Evolutionary conservation across 169 alveolate genomes (phyloP).

Genomic region (Plasmodium vinckei): DNA sequence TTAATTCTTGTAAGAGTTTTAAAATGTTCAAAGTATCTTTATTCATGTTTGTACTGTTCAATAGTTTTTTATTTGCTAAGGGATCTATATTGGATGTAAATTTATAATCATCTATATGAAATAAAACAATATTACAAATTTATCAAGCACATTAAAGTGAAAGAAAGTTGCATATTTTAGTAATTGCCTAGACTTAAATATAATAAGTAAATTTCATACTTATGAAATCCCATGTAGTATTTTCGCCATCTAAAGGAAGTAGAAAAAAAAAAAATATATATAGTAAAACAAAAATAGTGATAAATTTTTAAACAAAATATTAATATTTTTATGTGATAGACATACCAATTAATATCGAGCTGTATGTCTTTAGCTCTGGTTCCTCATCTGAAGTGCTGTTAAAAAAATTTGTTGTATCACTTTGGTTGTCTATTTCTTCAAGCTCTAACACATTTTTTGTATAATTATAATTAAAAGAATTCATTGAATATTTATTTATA

Average conservation of each 20-base stretch:
- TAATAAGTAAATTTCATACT: too few species aligned
- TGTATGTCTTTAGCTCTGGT: slow-evolving; percentile 21
- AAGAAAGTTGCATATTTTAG: background rate
- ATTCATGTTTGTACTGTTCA: background rate
- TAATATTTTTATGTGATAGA: background rate
- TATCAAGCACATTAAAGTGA: background rate
- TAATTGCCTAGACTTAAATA: too few species aligned
- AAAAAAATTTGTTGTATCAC: slow-evolving; percentile 3
- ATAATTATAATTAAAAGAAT: background rate
- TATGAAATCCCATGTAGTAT: background rate
- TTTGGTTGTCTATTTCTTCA: background rate
- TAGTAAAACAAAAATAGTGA: too few species aligned
- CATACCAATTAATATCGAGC: slow-evolving; percentile 32
- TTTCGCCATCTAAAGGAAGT: background rate
- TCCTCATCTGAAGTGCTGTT: slow-evolving; percentile 20
- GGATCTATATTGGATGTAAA: background rate
- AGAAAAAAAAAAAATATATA: too few species aligned
- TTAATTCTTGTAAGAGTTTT: slow-evolving; percentile 14
- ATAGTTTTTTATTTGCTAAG: background rate
- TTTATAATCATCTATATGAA: background rate
- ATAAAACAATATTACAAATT: background rate
- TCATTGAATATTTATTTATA: slow-evolving; percentile 34
- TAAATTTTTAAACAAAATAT: too few species aligned
- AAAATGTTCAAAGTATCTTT: slow-evolving; percentile 9
- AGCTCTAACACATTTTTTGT: background rate